Conservation (phyloP, 805 yeast genomes). For the Myxozyma kluyveri region DNA sequence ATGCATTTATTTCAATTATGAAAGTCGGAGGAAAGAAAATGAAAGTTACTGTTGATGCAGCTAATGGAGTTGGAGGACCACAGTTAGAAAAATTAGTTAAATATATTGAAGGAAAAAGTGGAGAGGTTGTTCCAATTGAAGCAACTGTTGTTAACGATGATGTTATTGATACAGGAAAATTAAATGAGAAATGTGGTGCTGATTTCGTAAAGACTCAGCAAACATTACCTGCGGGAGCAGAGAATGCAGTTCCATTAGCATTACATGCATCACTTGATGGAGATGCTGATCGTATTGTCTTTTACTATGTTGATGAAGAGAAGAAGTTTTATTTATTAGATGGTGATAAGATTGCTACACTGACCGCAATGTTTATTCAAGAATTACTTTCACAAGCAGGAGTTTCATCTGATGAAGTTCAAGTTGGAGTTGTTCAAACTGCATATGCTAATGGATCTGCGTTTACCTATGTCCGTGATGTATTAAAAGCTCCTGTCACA, state of each 20-base stretch:
- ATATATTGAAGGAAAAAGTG: too few relatives aligned
- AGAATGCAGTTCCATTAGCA: constrained; percentile 43
- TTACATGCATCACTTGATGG: constrained; percentile 90
- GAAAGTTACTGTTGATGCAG: constrained; percentile 72
- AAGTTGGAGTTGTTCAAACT: constrained; percentile 88
- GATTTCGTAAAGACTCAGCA: constrained; percentile 93
- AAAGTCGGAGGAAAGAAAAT: constrained; percentile 34
- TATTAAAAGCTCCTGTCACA: constrained; percentile 69
- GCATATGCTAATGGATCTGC: constrained; percentile 97
- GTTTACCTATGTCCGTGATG: constrained; percentile 62
- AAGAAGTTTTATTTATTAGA: constrained; percentile 53
- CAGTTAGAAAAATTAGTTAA: constrained; percentile 54
- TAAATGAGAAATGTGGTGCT: constrained; percentile 88
- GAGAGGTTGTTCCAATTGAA: constrained; percentile 44
- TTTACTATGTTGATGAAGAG: constrained; percentile 47
- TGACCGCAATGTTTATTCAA: constrained; percentile 69
- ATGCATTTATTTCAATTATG: constrained; percentile 50
- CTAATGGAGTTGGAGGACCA: constrained; percentile 96
- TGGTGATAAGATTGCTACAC: constrained; percentile 90
- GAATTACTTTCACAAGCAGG: constrained; percentile 49
- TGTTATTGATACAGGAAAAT: constrained; percentile 59
- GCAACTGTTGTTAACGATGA: constrained; percentile 40
- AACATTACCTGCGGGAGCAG: constrained; percentile 61
- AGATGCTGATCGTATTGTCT: constrained; percentile 92
- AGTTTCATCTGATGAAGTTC: constrained; percentile 34